These are phyloP conservation scores for Raddia distichophylla DNA, from an alignment of 176 grass and related monocot genomes.

Conservation along the genomic window DNA sequence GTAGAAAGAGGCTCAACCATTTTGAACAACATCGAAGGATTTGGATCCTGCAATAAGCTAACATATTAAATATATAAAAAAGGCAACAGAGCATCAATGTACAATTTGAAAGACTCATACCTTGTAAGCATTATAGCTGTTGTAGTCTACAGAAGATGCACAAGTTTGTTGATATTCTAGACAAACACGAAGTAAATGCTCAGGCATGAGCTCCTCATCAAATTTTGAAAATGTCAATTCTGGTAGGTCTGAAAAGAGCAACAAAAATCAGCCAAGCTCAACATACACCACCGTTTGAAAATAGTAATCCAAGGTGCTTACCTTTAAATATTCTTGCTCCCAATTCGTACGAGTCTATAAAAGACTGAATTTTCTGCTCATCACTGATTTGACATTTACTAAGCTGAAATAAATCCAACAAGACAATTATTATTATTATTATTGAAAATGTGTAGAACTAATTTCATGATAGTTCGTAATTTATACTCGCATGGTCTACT, in stretches of 20 bases:
- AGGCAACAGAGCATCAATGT: neutral
- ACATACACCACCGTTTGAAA: slow-evolving; percentile 37
- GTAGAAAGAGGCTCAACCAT: slow-evolving; percentile 71
- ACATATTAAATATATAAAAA: slow-evolving; percentile 12
- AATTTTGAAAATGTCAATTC: slow-evolving; percentile 64
- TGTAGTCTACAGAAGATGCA: slow-evolving; percentile 33
- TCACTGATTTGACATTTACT: slow-evolving; percentile 56
- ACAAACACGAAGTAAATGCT: slow-evolving; percentile 77
- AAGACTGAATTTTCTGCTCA: slow-evolving; percentile 69
- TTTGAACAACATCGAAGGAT: slow-evolving; percentile 68
- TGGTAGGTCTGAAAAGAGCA: slow-evolving; percentile 60
- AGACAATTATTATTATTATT: slow-evolving; percentile 26
- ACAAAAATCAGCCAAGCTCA: slow-evolving; percentile 31
- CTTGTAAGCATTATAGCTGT: slow-evolving; percentile 79
- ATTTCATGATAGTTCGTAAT: neutral
- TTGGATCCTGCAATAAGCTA: slow-evolving; percentile 69
- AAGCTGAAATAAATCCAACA: slow-evolving; percentile 54
- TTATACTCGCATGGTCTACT: neutral
- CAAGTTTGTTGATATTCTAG: slow-evolving; percentile 66
- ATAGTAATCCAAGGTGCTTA: slow-evolving; percentile 37
- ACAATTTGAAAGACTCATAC: slow-evolving; percentile 46
- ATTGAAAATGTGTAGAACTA: slow-evolving; percentile 29
- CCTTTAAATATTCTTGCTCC: slow-evolving; percentile 85
- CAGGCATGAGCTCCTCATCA: slow-evolving; percentile 81
- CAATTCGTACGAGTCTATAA: slow-evolving; percentile 76